Percentiles rank a stretch among this genome's conserved stretches.
phyloP scores from a whole-genome alignment of 768 basidiomycete species.

The Coprinellus micaceus region DNA sequence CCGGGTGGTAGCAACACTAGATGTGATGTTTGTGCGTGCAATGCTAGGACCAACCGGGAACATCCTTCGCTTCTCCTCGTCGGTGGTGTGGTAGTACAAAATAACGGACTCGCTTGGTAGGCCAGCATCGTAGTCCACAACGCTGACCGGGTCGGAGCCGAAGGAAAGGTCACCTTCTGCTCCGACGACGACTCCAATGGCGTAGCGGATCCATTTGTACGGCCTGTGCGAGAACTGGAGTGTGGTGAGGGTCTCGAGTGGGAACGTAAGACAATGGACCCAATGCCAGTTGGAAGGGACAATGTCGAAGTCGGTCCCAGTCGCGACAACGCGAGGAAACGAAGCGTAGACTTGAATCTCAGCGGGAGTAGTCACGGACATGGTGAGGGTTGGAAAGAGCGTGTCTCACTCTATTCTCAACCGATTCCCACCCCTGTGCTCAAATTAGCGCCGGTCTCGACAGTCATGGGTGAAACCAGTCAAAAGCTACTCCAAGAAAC shows the following conservation, averaged over 20 bases:
- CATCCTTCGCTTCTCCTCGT: conserved; percentile 19
- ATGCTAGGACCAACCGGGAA: conserved; percentile 17
- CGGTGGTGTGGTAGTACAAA: conserved; percentile 16
- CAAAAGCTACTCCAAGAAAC: no score
- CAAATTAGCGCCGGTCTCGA: no score
- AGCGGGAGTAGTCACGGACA: not conserved
- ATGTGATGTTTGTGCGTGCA: conserved; percentile 13
- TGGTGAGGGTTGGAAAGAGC: no score
- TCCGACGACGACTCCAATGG: conserved; percentile 19
- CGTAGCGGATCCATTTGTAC: conserved; percentile 21
- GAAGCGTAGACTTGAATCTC: conserved; percentile 4
- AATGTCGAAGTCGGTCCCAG: not conserved
- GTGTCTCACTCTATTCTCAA: no score
- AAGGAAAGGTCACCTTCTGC: conserved; percentile 17
- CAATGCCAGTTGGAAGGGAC: conserved; percentile 9
- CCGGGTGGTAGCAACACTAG: conserved; percentile 12
- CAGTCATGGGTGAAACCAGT: no score
- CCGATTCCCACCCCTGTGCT: no score
- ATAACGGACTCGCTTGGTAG: conserved; percentile 7
- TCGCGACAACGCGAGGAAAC: conserved; percentile 6
- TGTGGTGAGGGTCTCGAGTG: not conserved
- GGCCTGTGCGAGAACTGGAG: conserved; percentile 15
- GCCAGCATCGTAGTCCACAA: conserved; percentile 12
- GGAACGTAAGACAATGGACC: conserved; percentile 2
- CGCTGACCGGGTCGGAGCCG: conserved; percentile 3